Evolutionary conservation across 2,329 filamentous ascomycete genomes (phyloP), one percentile per base, ranked within the genome.

Genomic region (Trichophyton mentagrophytes): DNA sequence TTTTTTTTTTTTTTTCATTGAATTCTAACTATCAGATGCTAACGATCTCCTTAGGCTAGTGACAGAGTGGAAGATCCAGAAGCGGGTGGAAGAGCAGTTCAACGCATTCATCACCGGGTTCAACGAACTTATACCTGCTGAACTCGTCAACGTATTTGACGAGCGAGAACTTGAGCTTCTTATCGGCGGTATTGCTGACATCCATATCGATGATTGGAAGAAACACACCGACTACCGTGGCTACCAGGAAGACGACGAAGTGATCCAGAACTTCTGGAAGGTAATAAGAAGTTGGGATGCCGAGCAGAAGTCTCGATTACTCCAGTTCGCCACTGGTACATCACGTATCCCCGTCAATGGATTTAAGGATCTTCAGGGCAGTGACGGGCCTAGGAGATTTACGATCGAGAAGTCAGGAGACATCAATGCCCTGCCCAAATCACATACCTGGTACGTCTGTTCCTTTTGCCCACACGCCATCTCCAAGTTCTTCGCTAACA

Each of bases 121-220:
- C 81, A 90, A 97, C 71, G 93, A 99, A 79, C 83, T 99, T 42
- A 97, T 99, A 63, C 93, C 93, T 2, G 85, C 91, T 60, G 93
- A 99, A 70, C 82, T 99, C 58, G 91, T 99, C 75, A 97, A 96
- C 69, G 93, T 99, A 46, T 99, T 99, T 70, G 93, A 99, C 70
- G 93, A 99, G 79, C 88, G 93, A 69, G 93, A 99, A 76, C 80
- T 99, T 56, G 93, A 99, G 76, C 78, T 99, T 67, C 82, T 99
- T 67, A 97, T 99, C 71, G 93, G 93, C 66, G 93, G 93, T 81
- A 99, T 99, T 68, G 93, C 93, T n/a, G 93, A 99, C 76, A 99
- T 99, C 67, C 93, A 99, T 70, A 92, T 99, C 15, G 93, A 99
- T 63, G 93, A 99, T 76, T 99, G 93, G 93, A 97, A 99, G 87